A percentile compares a stretch with the other conserved stretches of the same genome.
These are phyloP conservation scores for Rhizopus sp. DNA, from an alignment of 371 early-diverging fungal species.

Conservation along the genomic window DNA sequence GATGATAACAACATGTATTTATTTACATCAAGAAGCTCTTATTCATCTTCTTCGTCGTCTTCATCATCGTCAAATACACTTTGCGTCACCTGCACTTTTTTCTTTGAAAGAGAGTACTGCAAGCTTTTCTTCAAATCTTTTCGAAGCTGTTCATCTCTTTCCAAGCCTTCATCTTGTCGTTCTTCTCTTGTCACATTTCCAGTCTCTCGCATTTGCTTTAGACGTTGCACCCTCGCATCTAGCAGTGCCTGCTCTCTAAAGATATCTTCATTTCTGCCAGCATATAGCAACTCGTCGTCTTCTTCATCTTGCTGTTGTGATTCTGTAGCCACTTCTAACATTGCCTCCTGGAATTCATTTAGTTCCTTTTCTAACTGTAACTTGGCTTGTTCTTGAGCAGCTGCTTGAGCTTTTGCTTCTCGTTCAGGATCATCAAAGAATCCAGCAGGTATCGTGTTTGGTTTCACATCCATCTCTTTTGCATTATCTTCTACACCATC, in stretches of 20 bases:
- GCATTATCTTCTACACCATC: constrained; percentile 12
- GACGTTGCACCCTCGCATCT: constrained; percentile 38
- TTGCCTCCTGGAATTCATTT: constrained; percentile 36
- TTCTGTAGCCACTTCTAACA: constrained; percentile 38
- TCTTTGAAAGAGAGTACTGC: constrained; percentile 21
- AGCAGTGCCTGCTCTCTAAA: constrained; percentile 39
- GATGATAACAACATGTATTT: not conserved
- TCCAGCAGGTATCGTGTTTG: constrained; percentile 34
- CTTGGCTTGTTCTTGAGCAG: constrained; percentile 33
- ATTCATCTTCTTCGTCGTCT: constrained; percentile 20
- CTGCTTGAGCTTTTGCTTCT: constrained; percentile 44
- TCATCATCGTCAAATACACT: constrained; percentile 31
- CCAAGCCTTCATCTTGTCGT: not conserved
- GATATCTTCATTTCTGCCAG: constrained; percentile 39
- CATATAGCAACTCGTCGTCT: constrained; percentile 39
- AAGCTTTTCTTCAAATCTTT: constrained; percentile 25
- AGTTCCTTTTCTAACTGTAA: constrained; percentile 36
- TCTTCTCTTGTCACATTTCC: constrained; percentile 2
- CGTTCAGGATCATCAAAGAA: constrained; percentile 53
- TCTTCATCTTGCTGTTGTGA: constrained; percentile 28
- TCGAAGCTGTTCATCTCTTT: constrained; percentile 21
- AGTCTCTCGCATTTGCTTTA: constrained; percentile 33
- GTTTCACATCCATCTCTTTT: constrained; percentile 1
- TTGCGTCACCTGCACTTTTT: constrained; percentile 12
- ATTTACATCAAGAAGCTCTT: constrained; percentile 7